A percentile compares a stretch with the other conserved stretches of the same genome.
These are phyloP conservation scores for Colletotrichum tanaceti DNA, from an alignment of 2,329 filamentous ascomycete species.

Conservation along the genomic window DNA sequence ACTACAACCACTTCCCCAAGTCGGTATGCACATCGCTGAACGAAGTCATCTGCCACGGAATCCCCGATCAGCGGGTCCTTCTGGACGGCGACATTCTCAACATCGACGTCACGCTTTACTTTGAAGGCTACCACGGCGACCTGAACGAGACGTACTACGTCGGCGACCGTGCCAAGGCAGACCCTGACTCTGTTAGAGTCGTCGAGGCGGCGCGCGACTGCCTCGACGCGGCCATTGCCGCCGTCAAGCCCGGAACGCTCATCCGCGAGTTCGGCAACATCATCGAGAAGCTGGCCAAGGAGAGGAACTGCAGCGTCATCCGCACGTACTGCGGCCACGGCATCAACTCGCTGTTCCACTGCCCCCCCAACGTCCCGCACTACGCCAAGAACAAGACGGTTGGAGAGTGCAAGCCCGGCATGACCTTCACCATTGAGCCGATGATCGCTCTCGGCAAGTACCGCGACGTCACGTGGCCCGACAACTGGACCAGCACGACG, in stretches of 20 bases:
- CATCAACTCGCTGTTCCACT: constrained; percentile 93
- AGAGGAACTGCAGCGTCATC: constrained; percentile 86
- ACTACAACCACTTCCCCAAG: constrained; percentile 97
- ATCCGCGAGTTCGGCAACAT: constrained; percentile 94
- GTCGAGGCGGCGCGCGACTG: constrained; percentile 92
- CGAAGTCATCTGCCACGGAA: constrained; percentile 98
- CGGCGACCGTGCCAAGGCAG: constrained; percentile 84
- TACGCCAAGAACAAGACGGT: constrained; percentile 99
- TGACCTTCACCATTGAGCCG: constrained; percentile 99
- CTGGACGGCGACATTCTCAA: constrained; percentile 96
- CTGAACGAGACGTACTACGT: constrained; percentile 99
- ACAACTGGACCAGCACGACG: constrained; percentile 98
- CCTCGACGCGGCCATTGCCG: constrained; percentile 87
- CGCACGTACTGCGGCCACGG: constrained; percentile 97
- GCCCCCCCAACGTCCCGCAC: constrained; percentile 92
- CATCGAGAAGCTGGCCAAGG: constrained; percentile 95
- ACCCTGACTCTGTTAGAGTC: constrained; percentile 88
- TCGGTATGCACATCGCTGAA: constrained; percentile 97
- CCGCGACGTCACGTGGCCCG: constrained; percentile 95
- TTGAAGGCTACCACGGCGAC: constrained; percentile 94
- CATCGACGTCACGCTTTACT: constrained; percentile 94
- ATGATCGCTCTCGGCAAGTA: constrained; percentile 97
- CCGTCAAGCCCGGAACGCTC: constrained; percentile 91
- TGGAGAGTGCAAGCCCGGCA: constrained; percentile 91
- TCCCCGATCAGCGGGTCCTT: constrained; percentile 88